Evolutionary conservation across 2,329 filamentous ascomycete genomes (phyloP).

Genomic region (Cadophora luteo-olivacea): DNA sequence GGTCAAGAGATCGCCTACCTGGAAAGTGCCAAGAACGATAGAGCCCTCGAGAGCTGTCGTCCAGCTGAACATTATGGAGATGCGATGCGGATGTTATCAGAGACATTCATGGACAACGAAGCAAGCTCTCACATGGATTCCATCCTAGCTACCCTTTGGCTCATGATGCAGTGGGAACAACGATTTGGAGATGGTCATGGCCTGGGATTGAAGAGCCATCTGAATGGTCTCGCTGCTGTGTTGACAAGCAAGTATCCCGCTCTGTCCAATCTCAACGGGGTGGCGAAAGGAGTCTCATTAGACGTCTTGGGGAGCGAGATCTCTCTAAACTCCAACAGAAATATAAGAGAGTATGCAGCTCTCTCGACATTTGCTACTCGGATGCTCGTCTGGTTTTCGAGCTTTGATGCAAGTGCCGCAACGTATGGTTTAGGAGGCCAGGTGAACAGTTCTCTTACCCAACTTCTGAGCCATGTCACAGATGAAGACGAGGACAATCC

Average conservation of each 20-base stretch:
- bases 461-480: conserved; percentile 19
- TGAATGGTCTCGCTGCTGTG: conserved; percentile 22
- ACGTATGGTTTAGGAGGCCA: conserved; percentile 23
- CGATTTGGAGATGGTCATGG: conserved; percentile 23
- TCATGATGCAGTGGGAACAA: conserved; percentile 28
- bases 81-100: not conserved
- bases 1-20: conserved; percentile 1
- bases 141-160: conserved; percentile 24
- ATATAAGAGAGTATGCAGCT: not conserved
- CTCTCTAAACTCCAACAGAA: not conserved
- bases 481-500: conserved; percentile 13
- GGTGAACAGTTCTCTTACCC: conserved; percentile 18
- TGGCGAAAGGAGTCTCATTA: not conserved
- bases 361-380: not conserved
- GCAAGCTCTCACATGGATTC: conserved; percentile 5
- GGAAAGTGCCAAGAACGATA: not conserved
- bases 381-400: conserved; percentile 19
- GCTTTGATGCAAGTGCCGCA: conserved; percentile 24
- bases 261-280: not conserved
- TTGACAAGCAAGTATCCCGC: not conserved
- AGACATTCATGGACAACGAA: not conserved
- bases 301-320: not conserved
- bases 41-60: not conserved
- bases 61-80: not conserved
- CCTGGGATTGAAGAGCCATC: conserved; percentile 21